Base-by-base conservation (phyloP, 2,329 filamentous ascomycete genomes). In the Xylariaceae sp. region DNA sequence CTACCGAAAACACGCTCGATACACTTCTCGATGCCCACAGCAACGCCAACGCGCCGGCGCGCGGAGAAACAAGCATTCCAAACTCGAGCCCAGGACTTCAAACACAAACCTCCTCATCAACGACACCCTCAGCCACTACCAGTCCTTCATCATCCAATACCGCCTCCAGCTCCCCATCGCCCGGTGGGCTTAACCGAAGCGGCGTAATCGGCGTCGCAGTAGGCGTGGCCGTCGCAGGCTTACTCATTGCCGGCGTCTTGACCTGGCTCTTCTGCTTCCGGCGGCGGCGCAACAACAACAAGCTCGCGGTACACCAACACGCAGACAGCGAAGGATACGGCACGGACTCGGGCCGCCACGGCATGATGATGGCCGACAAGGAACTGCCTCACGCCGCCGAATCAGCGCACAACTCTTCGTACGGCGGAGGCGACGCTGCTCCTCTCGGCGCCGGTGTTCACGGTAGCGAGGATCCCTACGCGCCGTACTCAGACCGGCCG, bases 331-430 rank as follows among this genome's bases (percentile, higher is more conserved):
- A n/a, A n/a, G n/a, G n/a, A n/a, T 49, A 61, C 29, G 21, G 22
- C 27, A 50, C 56, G 11, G 58, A 58, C 53, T 50, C 61, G 27
- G 57, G 37, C 35, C 52, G 55, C 2, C 48, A 63, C 45, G n/a
- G n/a, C n/a, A 64, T 67, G 25, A 72, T 73, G 53, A 67, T 74
- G 40, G 64, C 65, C 38, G 72, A 75, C 63, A 65, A 48, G 50
- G 51, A 42, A 56, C 37, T 43, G 5, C 59, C 39, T 22, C 46
- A 12, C 25, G 40, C 22, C 17, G 33, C 41, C 8, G 53, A 53
- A 25, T 48, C 57, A 1, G 46, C 52, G 19, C 55, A 50, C 12
- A 49, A 39, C 22, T 58, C 49, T 35, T 39, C 38, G 25, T 52
- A 47, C 42, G 53, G 48, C 42, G 47, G 45, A 27, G 45, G 48